phyloP scores from a whole-genome alignment of 2,329 filamentous ascomycete species.

The Trichoderma guizhouense region DNA sequence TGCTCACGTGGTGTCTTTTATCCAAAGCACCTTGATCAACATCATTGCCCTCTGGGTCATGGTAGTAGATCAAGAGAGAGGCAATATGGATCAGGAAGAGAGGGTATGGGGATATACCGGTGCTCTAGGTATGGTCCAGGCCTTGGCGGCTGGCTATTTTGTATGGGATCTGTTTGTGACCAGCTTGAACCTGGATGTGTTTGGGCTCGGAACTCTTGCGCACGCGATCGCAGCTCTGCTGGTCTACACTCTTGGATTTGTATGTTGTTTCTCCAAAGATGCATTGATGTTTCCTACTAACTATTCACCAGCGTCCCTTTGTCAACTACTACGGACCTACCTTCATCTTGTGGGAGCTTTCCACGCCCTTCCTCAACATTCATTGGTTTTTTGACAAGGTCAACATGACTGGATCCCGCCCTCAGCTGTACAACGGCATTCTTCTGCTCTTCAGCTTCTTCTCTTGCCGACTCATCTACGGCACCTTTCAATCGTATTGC shows the following conservation, averaged over 20 bases:
- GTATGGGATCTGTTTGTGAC: slow-evolving; percentile 77
- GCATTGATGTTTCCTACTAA: slow-evolving; percentile 3
- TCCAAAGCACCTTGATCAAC: slow-evolving; percentile 73
- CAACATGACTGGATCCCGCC: slow-evolving; percentile 68
- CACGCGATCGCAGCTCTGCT: slow-evolving; percentile 71
- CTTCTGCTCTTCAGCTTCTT: slow-evolving; percentile 72
- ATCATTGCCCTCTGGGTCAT: slow-evolving; percentile 71
- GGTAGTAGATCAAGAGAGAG: slow-evolving; percentile 63
- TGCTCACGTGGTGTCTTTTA: slow-evolving; percentile 78
- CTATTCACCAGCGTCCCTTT: slow-evolving; percentile 63
- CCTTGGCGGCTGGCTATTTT: slow-evolving; percentile 77
- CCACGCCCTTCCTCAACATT: slow-evolving; percentile 79
- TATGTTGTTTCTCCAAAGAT: slow-evolving; percentile 44
- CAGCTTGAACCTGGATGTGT: slow-evolving; percentile 63
- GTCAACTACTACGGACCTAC: slow-evolving; percentile 77
- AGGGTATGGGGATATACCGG: slow-evolving; percentile 77
- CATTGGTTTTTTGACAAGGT: slow-evolving; percentile 94
- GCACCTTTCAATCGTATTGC: slow-evolving; percentile 65
- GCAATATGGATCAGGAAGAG: slow-evolving; percentile 62
- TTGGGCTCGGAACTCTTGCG: slow-evolving; percentile 72
- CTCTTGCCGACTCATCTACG: slow-evolving; percentile 72
- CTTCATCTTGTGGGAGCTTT: slow-evolving; percentile 86
- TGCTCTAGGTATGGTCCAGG: slow-evolving; percentile 68
- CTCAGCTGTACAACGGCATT: slow-evolving; percentile 76
- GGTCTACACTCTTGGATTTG: slow-evolving; percentile 76